These are phyloP conservation scores for Claviceps maximensis DNA, from an alignment of 2,329 filamentous ascomycete species.

Conservation along the genomic window DNA sequence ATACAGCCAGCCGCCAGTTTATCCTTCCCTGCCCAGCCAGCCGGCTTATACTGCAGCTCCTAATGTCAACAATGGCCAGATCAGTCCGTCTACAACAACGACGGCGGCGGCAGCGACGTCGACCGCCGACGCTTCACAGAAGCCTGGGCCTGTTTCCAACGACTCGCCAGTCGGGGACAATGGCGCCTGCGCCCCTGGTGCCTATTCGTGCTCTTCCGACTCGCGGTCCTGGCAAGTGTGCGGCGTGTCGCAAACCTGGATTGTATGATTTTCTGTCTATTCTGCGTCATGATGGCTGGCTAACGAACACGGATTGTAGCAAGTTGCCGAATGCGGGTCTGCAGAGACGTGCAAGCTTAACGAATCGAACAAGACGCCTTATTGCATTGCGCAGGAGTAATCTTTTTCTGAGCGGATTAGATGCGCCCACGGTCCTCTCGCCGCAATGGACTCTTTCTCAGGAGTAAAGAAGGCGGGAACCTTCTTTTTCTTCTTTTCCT, in stretches of 20 bases:
- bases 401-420: neutral
- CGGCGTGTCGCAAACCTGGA: neutral
- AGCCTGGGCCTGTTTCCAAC: neutral
- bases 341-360: neutral
- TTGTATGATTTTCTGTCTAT: neutral
- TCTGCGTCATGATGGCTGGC: neutral
- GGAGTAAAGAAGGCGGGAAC: too few species aligned
- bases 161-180: neutral
- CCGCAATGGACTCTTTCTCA: too few species aligned
- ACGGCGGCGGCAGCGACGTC: too few species aligned
- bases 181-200: constrained; percentile 1
- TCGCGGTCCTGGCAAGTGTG: constrained; percentile 1
- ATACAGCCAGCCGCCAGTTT: neutral
- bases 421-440: too few species aligned
- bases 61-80: neutral
- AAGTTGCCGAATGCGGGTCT: neutral
- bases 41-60: neutral
- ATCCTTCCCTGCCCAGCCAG: neutral
- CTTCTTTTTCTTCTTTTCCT: too few species aligned
- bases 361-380: constrained; percentile 1
- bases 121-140: neutral
- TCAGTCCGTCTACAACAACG: neutral
- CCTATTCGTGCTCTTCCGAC: constrained; percentile 1
- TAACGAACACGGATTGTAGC: neutral
- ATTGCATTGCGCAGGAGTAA: neutral